Base-by-base conservation (phyloP, 176 grass and related monocot genomes). In the Phyllostachys edulis region DNA sequence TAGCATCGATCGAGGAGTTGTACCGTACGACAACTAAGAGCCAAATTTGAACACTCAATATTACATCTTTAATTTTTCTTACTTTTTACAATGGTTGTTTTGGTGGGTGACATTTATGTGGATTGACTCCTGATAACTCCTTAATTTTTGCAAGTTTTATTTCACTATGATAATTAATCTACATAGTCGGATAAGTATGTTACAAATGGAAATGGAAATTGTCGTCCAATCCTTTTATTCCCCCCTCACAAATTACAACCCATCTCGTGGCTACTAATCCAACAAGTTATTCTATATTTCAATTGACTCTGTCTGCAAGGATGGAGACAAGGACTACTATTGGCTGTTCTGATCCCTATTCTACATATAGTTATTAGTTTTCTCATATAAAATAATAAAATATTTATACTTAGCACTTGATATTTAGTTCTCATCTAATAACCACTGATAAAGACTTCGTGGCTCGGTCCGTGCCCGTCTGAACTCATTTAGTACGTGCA, bases 401-500 rank as follows among this genome's bases (percentile, higher is more conserved):
- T 34, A 34, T 1, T 34, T 34, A 34, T 34, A 34, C 2, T 34
- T 34, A 34, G 2, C 32, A 2, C 32, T 34, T 2, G 32, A 34
- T 2, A 34, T 2, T 2, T 34, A 34, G 2, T 34, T 34, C 1
- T 34, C 32, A 29, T 29, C 1, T 1, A 2, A 34, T 34, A 2
- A 2, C 32, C 0, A n/a, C 2, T 2, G 2, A 34, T 34, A 34
- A 34, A 34, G 0, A 34, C 32, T 29, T 29, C 1, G 1, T 2
- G 2, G 2, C 32, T 34, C 32, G 0, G 29, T 29, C 32, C 32
- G 2, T 2, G 32, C 32, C 2, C 0, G 34, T 75, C 72, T 55
- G 72, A 75, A 75, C 72, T 56, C 73, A 57, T 76, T 76, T 57
- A 40, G 51, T 57, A 20, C 51, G 29, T 21, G 73, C 18, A 67